Conservation (phyloP, 163 green algal genomes). For the Scenedesmus sp. region DNA sequence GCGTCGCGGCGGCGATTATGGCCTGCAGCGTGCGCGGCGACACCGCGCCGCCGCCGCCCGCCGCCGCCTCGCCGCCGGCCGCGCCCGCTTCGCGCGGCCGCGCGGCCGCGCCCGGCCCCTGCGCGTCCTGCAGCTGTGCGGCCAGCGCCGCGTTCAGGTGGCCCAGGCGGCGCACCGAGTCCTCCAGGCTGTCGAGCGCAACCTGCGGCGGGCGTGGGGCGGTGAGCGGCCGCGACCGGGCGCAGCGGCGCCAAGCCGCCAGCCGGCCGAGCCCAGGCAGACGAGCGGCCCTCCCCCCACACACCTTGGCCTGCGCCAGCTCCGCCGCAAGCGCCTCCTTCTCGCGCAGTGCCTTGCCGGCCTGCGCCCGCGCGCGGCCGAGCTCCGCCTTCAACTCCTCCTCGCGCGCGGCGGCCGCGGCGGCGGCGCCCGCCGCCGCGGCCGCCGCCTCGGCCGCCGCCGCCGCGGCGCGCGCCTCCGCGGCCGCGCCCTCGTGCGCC, state of each 20-base stretch:
- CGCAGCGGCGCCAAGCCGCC: too few relatives aligned
- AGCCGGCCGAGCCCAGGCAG: too few relatives aligned
- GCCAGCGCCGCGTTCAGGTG: slow-evolving; percentile 43
- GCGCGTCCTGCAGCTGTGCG: slow-evolving; percentile 33
- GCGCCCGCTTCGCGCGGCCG: not conserved
- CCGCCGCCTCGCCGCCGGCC: not conserved
- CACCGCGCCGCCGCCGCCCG: not conserved
- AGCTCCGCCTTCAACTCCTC: slow-evolving; percentile 14
- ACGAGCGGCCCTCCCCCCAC: not conserved
- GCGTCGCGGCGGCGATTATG: slow-evolving; percentile 38
- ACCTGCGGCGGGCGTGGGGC: slow-evolving; percentile 17
- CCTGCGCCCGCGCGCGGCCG: not conserved
- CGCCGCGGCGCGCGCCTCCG: not conserved
- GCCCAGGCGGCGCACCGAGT: slow-evolving; percentile 35
- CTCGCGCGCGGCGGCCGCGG: slow-evolving; percentile 12
- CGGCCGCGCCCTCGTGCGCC: not conserved
- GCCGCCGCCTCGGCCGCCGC: not conserved
- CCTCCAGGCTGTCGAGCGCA: slow-evolving; percentile 35
- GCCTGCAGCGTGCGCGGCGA: slow-evolving; percentile 31
- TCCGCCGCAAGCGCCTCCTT: slow-evolving; percentile 33
- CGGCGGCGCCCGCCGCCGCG: not conserved
- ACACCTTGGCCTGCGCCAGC: slow-evolving; percentile 41
- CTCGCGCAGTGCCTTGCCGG: slow-evolving; percentile 11
- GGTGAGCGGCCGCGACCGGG: too few relatives aligned
- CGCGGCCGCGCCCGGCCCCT: not conserved